Conservation (phyloP, 208 protist genomes). For the Trypanosoma melophagium region DNA sequence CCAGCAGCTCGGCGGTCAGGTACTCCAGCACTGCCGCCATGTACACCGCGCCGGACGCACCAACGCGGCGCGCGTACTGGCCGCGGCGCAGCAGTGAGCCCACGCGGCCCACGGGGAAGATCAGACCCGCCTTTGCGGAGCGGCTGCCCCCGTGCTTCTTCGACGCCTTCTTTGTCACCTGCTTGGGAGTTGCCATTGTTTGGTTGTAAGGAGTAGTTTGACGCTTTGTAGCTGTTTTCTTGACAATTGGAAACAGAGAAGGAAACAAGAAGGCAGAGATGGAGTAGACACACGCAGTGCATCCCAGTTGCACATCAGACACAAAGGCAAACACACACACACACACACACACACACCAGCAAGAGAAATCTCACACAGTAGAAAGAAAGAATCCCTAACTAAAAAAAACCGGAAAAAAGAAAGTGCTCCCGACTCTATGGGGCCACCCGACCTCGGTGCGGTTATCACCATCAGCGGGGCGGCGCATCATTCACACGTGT, state of each 20-base stretch:
- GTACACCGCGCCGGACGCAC: slow-evolving; percentile 98
- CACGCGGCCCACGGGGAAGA: slow-evolving; percentile 99
- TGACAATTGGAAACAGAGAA: too few relatives aligned
- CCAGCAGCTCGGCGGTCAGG: slow-evolving; percentile 83
- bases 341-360: too few relatives aligned
- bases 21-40: slow-evolving; percentile 99
- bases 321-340: too few relatives aligned
- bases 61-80: slow-evolving; percentile 95
- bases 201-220: neutral
- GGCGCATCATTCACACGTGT: neutral
- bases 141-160: slow-evolving; percentile 75
- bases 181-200: slow-evolving; percentile 64
- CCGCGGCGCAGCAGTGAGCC: slow-evolving; percentile 95
- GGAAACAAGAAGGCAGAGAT: too few relatives aligned
- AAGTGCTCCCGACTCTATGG: too few relatives aligned
- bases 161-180: slow-evolving; percentile 65
- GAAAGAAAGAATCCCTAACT: too few relatives aligned
- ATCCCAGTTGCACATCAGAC: too few relatives aligned
- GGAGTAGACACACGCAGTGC: too few relatives aligned
- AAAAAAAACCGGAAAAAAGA: too few relatives aligned
- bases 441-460: neutral
- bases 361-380: too few relatives aligned
- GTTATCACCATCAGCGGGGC: neutral
- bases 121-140: slow-evolving; percentile 96
- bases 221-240: too few relatives aligned